Evolutionary conservation across 768 basidiomycete species (phyloP).

Genomic region (Rhodotorula graminis): DNA sequence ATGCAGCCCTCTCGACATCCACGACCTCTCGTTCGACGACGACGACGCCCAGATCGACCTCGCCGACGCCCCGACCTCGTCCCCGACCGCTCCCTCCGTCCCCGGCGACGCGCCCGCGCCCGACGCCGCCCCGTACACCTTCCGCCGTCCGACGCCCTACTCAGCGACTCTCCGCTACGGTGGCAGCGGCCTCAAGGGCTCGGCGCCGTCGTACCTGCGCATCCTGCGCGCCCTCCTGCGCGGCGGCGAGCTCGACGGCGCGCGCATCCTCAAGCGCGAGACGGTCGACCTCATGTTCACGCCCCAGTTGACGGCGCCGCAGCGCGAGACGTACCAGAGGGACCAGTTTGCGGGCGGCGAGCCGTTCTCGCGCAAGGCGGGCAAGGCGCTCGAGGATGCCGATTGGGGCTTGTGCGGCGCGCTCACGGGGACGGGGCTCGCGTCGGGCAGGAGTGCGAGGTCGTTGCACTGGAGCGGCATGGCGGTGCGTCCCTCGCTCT

Average conservation of each 20-base stretch:
- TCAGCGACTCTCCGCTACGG: constrained; percentile 26
- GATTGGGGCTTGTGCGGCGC: constrained; percentile 13
- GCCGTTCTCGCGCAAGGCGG: constrained; percentile 1
- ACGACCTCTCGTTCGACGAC: constrained; percentile 41
- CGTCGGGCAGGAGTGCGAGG: constrained; percentile 1
- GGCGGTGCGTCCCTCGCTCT: constrained; percentile 11
- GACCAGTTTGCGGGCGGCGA: background rate
- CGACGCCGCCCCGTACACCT: constrained; percentile 7
- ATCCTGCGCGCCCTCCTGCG: constrained; percentile 42
- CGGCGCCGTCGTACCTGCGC: constrained; percentile 40
- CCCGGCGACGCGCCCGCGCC: too few species aligned
- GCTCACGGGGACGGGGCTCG: constrained; percentile 1
- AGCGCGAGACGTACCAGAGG: background rate
- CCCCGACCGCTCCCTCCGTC: background rate
- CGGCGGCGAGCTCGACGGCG: constrained; percentile 6
- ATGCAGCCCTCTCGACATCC: constrained; percentile 42
- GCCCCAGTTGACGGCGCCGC: background rate
- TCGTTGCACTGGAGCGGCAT: constrained; percentile 18
- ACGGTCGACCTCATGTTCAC: constrained; percentile 35
- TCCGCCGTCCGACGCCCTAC: constrained; percentile 23
- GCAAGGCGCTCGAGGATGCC: background rate
- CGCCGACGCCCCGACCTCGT: background rate
- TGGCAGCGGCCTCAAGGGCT: constrained; percentile 42
- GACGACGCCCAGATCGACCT: constrained; percentile 12
- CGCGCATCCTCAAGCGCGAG: constrained; percentile 9